A percentile compares a stretch with the other conserved stretches of the same genome.
Conservation (phyloP, 345 rosid species). For the Rubroshorea leprosula region DNA sequence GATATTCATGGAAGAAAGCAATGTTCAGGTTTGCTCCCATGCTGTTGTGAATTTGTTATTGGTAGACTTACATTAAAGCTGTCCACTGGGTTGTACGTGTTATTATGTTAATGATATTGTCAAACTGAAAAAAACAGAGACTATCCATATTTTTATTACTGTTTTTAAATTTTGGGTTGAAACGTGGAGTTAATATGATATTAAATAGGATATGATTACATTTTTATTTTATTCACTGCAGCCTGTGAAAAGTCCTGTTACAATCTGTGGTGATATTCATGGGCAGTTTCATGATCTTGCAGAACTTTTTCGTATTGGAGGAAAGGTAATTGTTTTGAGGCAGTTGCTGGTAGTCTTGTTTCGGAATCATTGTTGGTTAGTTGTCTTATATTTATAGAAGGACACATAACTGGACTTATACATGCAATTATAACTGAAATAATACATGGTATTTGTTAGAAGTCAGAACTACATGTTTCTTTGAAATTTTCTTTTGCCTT, state of each 20-base stretch:
- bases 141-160: no score
- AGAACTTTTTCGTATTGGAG: slow-evolving; percentile 93
- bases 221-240: slow-evolving; percentile 22
- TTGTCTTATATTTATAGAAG: no score
- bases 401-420: no score
- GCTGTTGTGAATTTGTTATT: no score
- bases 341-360: not conserved
- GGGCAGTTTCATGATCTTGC: slow-evolving; percentile 99
- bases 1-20: slow-evolving; percentile 70
- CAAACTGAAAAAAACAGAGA: no score
- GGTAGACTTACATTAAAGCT: not conserved
- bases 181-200: slow-evolving; percentile 1
- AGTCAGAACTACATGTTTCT: no score
- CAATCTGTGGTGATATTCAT: slow-evolving; percentile 95
- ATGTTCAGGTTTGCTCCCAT: slow-evolving; percentile 58
- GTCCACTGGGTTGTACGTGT: not conserved
- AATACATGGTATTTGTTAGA: no score
- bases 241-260: slow-evolving; percentile 96
- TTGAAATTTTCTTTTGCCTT: no score
- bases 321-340: slow-evolving; percentile 51
- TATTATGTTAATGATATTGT: no score
- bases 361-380: not conserved
- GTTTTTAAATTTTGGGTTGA: no score
- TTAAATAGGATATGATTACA: not conserved
- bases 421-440: no score